These are phyloP conservation scores for Pyrrhoderma lamaoense DNA, from an alignment of 1,284 basidiomycete genomes.

Conservation along the genomic window DNA sequence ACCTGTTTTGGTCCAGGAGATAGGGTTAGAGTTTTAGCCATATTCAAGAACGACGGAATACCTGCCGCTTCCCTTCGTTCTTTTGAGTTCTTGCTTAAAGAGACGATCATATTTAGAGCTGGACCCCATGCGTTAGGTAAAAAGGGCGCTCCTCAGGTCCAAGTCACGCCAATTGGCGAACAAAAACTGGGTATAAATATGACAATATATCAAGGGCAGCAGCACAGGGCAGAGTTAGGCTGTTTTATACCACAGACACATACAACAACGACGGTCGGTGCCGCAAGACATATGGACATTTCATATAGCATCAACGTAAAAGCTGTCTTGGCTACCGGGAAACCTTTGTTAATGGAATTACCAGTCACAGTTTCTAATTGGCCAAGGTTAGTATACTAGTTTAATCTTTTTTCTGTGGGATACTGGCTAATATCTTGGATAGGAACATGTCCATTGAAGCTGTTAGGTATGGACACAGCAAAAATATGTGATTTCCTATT, in stretches of 20 bases:
- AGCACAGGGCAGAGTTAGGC: slow-evolving; percentile 62
- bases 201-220: slow-evolving; percentile 60
- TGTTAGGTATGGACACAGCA: slow-evolving; percentile 51
- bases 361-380: slow-evolving; percentile 76
- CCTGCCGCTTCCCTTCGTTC: slow-evolving; percentile 63
- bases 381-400: slow-evolving; percentile 49
- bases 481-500: too few species aligned
- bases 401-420: neutral
- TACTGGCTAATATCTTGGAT: slow-evolving; percentile 10
- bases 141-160: slow-evolving; percentile 50
- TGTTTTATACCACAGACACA: slow-evolving; percentile 64
- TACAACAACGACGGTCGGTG: slow-evolving; percentile 67
- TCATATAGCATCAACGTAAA: slow-evolving; percentile 71
- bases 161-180: slow-evolving; percentile 48
- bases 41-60: slow-evolving; percentile 60
- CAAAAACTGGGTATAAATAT: slow-evolving; percentile 65
- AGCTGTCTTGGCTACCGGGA: slow-evolving; percentile 64
- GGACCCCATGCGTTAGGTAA: slow-evolving; percentile 47
- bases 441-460: slow-evolving; percentile 62
- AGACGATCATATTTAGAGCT: slow-evolving; percentile 61
- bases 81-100: slow-evolving; percentile 73
- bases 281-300: slow-evolving; percentile 75
- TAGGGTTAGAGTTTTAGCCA: slow-evolving; percentile 62
- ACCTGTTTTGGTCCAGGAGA: slow-evolving; percentile 82
- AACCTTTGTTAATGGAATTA: slow-evolving; percentile 61